Conservation (phyloP, 2,329 filamentous ascomycete genomes). For the Epichloe sibirici region DNA sequence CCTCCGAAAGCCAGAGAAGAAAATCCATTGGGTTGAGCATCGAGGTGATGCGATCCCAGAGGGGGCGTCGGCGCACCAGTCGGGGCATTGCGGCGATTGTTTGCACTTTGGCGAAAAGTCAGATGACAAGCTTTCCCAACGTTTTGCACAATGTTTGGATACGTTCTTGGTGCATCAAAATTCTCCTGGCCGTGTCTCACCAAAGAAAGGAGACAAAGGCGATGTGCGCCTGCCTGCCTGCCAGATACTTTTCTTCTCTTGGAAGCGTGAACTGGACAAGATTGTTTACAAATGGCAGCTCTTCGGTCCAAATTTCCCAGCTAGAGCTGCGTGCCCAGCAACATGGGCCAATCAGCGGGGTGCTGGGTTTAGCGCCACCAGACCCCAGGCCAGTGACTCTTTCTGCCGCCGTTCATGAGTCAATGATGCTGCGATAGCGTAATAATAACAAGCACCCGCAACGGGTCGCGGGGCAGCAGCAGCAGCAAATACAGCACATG, state of each 20-base stretch:
- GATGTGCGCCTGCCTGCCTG: slow-evolving; percentile 1
- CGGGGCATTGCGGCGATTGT: slow-evolving; percentile 45
- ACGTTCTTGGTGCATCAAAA: background rate
- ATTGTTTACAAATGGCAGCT: slow-evolving; percentile 14
- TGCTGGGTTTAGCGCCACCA: background rate
- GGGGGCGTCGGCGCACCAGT: slow-evolving; percentile 69
- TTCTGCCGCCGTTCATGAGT: no score
- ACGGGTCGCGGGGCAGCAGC: background rate
- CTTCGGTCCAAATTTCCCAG: background rate
- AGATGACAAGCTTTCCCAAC: background rate
- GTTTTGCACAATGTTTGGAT: background rate
- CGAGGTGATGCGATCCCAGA: slow-evolving; percentile 67
- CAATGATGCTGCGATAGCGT: background rate
- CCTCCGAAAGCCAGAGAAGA: slow-evolving; percentile 80
- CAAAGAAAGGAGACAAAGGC: background rate
- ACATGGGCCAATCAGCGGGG: background rate
- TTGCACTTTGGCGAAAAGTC: background rate
- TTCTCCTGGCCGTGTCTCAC: background rate
- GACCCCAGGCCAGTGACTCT: background rate
- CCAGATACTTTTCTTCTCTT: background rate
- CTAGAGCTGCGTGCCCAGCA: background rate
- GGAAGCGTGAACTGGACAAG: background rate
- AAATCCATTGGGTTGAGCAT: slow-evolving; percentile 82
- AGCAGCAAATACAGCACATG: background rate
- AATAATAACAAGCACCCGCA: background rate